Base-by-base conservation (phyloP, 495 filamentous ascomycete genomes). In the Neurospora sp. region DNA sequence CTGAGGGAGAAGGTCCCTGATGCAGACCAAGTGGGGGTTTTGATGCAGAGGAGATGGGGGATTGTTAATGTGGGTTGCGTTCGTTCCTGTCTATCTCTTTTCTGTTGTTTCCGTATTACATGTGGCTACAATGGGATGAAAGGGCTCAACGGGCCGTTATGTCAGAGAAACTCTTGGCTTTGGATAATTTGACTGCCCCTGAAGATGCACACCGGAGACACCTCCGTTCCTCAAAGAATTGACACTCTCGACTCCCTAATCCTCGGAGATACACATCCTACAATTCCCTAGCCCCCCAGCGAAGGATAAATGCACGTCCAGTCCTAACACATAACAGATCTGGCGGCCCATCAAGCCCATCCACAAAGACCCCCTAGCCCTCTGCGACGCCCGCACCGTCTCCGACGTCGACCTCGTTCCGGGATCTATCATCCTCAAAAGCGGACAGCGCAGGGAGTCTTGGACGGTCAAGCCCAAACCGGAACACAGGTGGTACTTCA, bases 401-500 rank as follows among this genome's bases (percentile, higher is more conserved):
- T 72, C 79, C 0, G 88, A 92, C 68, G 85, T 83, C 3, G 93
- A 96, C 75, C 82, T 97, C 1, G 87, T 94, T 5, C 79, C 84
- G 0, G 82, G 93, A 6, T 83, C 90, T 73, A 90, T 94, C 69
- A 86, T 94, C 71, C 95, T 94, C 81, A 91, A 92, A 3, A 80
- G 90, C 70, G 53, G 53, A 18, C 53, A 61, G 22, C 87, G 90
- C 8, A 88, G 82, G 37, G 92, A 93, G 85, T 95, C 92, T 3
- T 89, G 89, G 61, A 85, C 83, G 0, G 92, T 96, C 40, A 83
- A 84, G 72, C 86, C 87, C 41, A 87, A 87, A 71, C 75, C 82
- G 12, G 75, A 71, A 1, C 89, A 93, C 80, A 81, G 84, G 76
- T 97, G 93, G 92, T 89, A 88, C 78, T 97, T 96, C 81, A 91